Evolutionary conservation across 495 filamentous ascomycete species (phyloP).

Genomic region (Penicillium atrosanguineum): DNA sequence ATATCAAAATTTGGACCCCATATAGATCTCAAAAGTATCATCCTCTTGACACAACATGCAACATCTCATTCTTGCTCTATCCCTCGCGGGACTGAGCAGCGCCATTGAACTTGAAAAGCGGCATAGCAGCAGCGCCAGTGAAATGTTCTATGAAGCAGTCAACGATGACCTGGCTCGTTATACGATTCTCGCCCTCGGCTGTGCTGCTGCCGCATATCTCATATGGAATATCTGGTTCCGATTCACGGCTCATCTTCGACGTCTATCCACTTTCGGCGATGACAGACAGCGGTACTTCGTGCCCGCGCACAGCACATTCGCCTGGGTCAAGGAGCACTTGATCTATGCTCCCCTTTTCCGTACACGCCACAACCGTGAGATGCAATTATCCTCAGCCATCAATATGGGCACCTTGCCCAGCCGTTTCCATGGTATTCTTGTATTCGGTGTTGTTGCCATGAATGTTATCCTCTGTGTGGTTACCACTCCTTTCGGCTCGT

Average conservation of each 20-base stretch:
- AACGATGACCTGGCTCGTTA: conserved; percentile 42
- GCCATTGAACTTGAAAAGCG: conserved; percentile 34
- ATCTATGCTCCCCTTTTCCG: conserved; percentile 82
- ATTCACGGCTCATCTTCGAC: conserved; percentile 64
- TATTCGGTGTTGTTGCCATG: conserved; percentile 67
- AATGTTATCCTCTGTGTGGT: conserved; percentile 78
- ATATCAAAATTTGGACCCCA: not conserved
- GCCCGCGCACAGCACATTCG: conserved; percentile 43
- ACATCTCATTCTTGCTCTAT: conserved; percentile 14
- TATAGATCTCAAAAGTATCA: not conserved
- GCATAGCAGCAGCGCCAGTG: conserved; percentile 4
- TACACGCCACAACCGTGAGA: conserved; percentile 82
- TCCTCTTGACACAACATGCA: conserved; percentile 8
- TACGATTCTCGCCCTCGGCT: conserved; percentile 47
- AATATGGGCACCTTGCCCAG: conserved; percentile 86
- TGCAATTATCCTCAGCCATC: conserved; percentile 71
- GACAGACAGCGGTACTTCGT: conserved; percentile 66
- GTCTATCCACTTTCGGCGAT: conserved; percentile 69
- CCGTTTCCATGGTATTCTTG: conserved; percentile 72
- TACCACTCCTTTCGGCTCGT: conserved; percentile 57
- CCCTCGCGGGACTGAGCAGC: conserved; percentile 30
- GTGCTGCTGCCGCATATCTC: conserved; percentile 47
- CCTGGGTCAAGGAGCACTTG: conserved; percentile 73
- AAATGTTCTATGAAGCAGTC: conserved; percentile 31
- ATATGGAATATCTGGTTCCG: conserved; percentile 50